Base-by-base conservation (phyloP, 208 protist genomes). In the Trichomonas gallinae region DNA sequence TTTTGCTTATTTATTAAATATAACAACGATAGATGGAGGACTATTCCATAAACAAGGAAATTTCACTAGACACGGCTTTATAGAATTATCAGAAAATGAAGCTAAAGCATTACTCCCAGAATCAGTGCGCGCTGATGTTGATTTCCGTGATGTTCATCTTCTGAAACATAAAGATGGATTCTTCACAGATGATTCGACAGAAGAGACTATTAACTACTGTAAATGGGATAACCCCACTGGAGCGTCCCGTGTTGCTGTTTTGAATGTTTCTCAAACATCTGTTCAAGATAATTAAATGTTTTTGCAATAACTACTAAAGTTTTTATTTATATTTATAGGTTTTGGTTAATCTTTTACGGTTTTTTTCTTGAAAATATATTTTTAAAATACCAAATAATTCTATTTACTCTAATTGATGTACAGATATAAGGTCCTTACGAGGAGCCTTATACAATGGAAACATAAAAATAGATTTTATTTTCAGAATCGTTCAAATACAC, bases 21-120 rank as follows among this genome's bases (percentile, higher is more conserved):
- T 89, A 23, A 34, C 83, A 34, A 38, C 83, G 0, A 46, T 89
- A 31, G 83, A 89, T 46, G 83, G 83, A 10, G 83, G 83, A 44
- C 40, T 89, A n/a, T 89, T 89, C 23, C 83, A 89, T 40, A 89
- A 89, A 46, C 83, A 89, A 31, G 83, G 83, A 17, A 89, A 89
- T 21, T 89, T 89, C 83, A 89, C 83, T 34, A 9, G 83, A 9
- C 83, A 89, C 36, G 83, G 83, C 6, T 89, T 89, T 48, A 40
- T 89, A 6, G 36, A 31, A 46, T 1, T 89, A 6, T 48, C 34
- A n/a, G 83, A 89, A 8, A 8, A 3, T 48, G 83, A 89, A 15
- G 40, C 40, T 13, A 89, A 89, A 46, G 10, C 21, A 48, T 15
- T 8, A 17, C 10, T 89, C 40, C 34, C 34, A 48, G 15, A 44